Evolutionary conservation across 2,329 filamentous ascomycete species (phyloP), one percentile per base, ranked within the genome.

Genomic region (Alternaria sp.): DNA sequence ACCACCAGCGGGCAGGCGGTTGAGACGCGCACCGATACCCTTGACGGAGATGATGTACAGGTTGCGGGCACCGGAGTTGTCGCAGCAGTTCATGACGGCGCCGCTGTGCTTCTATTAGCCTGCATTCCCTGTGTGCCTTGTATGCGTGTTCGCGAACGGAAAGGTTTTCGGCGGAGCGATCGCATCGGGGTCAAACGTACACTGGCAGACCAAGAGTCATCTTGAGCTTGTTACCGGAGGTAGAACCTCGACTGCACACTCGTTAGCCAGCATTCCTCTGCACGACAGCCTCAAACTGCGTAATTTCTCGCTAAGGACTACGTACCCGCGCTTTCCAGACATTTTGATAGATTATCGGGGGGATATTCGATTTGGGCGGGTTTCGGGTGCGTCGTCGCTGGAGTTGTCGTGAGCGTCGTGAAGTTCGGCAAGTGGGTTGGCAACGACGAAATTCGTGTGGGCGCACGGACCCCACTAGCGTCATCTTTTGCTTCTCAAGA

Each of bases 191-290:
- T 62, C 60, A 55, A 66, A 92, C 93, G 85, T 97, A 97, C 94
- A 97, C 93, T 86, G 96, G 96, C 81, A 99, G 93, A 97, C 93
- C 96, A 86, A 99, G 93, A 85, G 96, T 97, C 96, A 99, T 99
- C 92, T 97, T 98, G 82, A 98, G 92, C 92, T 99, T 99, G 92
- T 96, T 96, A 90, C 96, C 96, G 82, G 94, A 92, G 89, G 93
- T 91, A 92, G 91, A 92, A 89, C 93, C 87, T 81, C 88, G 86
- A 83, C 87, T 88, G 74, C 75, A 36, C 51, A 25, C 44, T 58
- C n/a, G 68, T 80, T 72, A 81, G 75, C 72, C 28, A 57, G 12
- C 19, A 40, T 57, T 49, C 36, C 51, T 36, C 46, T 26, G 13
- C 25, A 32, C 7, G 40, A 23, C 36, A n/a, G 21, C 49, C 54